These are phyloP conservation scores for Quercus suber DNA, from an alignment of 306 rosid species.

Conservation along the genomic window DNA sequence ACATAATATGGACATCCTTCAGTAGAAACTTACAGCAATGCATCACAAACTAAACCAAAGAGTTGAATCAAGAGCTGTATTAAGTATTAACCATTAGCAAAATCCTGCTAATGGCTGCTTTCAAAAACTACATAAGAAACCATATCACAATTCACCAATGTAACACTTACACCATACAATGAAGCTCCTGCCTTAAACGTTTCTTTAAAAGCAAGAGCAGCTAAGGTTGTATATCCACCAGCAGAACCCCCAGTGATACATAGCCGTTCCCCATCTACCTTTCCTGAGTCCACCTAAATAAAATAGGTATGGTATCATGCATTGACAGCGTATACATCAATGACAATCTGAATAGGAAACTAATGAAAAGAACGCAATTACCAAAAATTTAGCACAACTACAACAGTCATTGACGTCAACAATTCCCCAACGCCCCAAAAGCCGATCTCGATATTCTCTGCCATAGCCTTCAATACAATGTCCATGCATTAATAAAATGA, in stretches of 20 bases:
- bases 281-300: slow-evolving; percentile 72
- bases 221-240: slow-evolving; percentile 97
- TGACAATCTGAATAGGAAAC: slow-evolving; percentile 2
- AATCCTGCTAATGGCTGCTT: background rate
- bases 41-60: background rate
- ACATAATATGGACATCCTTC: background rate
- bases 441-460: slow-evolving; percentile 85
- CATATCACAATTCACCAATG: background rate
- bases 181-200: slow-evolving; percentile 92
- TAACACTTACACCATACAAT: slow-evolving; percentile 78
- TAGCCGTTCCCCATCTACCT: slow-evolving; percentile 70
- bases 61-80: background rate
- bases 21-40: background rate
- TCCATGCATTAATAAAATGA: background rate
- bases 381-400: slow-evolving; percentile 90
- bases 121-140: background rate
- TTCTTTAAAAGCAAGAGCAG: slow-evolving; percentile 77
- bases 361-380: slow-evolving; percentile 24
- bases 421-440: slow-evolving; percentile 85
- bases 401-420: slow-evolving; percentile 97
- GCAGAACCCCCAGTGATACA: slow-evolving; percentile 96
- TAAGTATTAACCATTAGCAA: background rate
- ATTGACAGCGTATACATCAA: slow-evolving; percentile 9
- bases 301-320: slow-evolving; percentile 1
- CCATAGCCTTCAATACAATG: slow-evolving; percentile 69